Conservation (phyloP, 352 stramenopile species). For the Saprolegnia diclina region DNA sequence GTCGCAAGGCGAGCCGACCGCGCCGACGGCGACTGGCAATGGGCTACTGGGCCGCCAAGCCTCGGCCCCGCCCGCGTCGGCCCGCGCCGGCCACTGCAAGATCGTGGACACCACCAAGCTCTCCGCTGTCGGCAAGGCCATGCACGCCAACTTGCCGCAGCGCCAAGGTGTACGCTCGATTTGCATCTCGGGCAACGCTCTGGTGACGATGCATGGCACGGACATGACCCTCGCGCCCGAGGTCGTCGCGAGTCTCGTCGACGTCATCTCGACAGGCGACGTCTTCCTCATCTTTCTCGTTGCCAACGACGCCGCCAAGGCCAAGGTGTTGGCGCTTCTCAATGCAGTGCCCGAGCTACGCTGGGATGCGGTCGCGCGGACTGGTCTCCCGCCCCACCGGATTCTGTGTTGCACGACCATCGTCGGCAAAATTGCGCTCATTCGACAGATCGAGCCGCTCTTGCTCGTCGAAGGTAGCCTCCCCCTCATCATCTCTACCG, state of each 20-base stretch:
- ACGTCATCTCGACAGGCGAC: constrained; percentile 16
- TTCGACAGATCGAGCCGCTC: constrained; percentile 82
- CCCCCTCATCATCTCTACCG: neutral
- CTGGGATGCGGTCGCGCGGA: constrained; percentile 30
- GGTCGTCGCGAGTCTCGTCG: neutral
- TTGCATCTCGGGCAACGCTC: constrained; percentile 16
- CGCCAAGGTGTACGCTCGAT: constrained; percentile 5
- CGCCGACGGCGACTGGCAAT: neutral
- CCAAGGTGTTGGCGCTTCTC: neutral
- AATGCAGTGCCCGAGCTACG: constrained; percentile 27
- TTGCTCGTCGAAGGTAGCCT: constrained; percentile 73
- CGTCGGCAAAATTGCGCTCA: constrained; percentile 75
- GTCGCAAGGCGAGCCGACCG: neutral
- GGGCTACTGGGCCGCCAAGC: neutral
- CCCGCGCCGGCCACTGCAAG: constrained; percentile 17
- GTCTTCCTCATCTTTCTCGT: constrained; percentile 24
- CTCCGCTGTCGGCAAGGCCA: neutral
- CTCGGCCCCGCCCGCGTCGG: neutral
- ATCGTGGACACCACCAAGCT: neutral
- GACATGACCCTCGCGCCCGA: neutral
- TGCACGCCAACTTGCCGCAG: constrained; percentile 15
- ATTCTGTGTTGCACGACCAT: constrained; percentile 77
- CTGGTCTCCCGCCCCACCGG: constrained; percentile 52
- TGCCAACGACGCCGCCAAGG: constrained; percentile 4
- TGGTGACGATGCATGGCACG: neutral